Conservation (phyloP, 441 rosid genomes). For the Aleurites moluccanus region DNA sequence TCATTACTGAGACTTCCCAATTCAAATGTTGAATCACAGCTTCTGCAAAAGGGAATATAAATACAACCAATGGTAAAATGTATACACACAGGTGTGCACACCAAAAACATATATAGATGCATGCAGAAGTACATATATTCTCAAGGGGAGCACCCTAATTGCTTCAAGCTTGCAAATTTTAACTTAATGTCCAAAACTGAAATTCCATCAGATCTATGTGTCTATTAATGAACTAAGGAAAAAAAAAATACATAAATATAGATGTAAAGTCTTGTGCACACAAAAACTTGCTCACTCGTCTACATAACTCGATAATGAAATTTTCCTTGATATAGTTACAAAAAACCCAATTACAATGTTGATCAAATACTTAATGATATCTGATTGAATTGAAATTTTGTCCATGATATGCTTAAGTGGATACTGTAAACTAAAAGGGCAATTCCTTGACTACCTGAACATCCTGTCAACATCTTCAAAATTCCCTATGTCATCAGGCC, state of each 20-base stretch:
- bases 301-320: neutral
- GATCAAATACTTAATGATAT: neutral
- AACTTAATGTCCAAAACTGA: too few species aligned
- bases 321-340: neutral
- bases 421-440: neutral
- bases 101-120: neutral
- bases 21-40: constrained; percentile 79
- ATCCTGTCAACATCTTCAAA: constrained; percentile 91
- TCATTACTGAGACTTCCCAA: constrained; percentile 64
- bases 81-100: neutral
- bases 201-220: neutral
- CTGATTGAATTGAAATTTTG: neutral
- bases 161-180: too few species aligned
- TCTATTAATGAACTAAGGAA: neutral
- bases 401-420: neutral
- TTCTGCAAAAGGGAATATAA: constrained; percentile 43
- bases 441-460: constrained; percentile 57
- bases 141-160: too few species aligned
- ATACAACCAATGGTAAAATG: neutral
- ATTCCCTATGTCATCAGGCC: constrained; percentile 77
- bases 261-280: too few species aligned
- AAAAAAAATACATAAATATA: too few species aligned
- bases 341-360: neutral
- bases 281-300: too few species aligned
- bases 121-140: too few species aligned